phyloP scores from a whole-genome alignment of 495 filamentous ascomycete genomes.

The Wilcoxina mikolae region DNA sequence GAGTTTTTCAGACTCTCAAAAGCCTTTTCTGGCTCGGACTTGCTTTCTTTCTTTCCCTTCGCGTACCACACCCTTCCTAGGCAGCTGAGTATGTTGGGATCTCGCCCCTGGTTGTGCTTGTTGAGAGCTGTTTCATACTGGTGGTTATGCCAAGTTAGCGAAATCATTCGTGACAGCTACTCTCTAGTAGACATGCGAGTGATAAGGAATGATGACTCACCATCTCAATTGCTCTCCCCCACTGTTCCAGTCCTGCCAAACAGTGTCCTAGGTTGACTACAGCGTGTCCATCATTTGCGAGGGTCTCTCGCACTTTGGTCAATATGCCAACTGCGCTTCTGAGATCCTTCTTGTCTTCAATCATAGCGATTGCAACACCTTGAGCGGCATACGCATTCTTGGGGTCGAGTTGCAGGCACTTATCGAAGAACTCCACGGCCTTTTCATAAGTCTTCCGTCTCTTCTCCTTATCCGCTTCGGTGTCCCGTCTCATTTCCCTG shows the following conservation, averaged over 20 bases:
- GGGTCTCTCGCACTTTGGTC: slow-evolving; percentile 69
- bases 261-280: slow-evolving; percentile 87
- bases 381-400: slow-evolving; percentile 94
- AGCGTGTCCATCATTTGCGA: slow-evolving; percentile 64
- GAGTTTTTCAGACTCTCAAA: slow-evolving; percentile 69
- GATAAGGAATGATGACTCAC: slow-evolving; percentile 30
- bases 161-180: background rate
- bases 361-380: slow-evolving; percentile 80
- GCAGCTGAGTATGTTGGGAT: slow-evolving; percentile 72
- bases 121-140: slow-evolving; percentile 77
- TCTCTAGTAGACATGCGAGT: too few relatives aligned
- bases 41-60: slow-evolving; percentile 48
- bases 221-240: slow-evolving; percentile 70
- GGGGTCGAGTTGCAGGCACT: slow-evolving; percentile 79
- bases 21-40: slow-evolving; percentile 43
- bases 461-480: slow-evolving; percentile 78
- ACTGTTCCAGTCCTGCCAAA: slow-evolving; percentile 78
- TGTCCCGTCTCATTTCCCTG: slow-evolving; percentile 83
- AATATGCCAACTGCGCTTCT: slow-evolving; percentile 69
- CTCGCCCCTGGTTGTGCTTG: slow-evolving; percentile 60
- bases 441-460: slow-evolving; percentile 70
- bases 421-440: slow-evolving; percentile 96
- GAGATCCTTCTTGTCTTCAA: slow-evolving; percentile 84
- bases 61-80: slow-evolving; percentile 88
- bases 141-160: slow-evolving; percentile 4